Conservation (phyloP, 768 basidiomycete genomes). For the Clavulina sp. region DNA sequence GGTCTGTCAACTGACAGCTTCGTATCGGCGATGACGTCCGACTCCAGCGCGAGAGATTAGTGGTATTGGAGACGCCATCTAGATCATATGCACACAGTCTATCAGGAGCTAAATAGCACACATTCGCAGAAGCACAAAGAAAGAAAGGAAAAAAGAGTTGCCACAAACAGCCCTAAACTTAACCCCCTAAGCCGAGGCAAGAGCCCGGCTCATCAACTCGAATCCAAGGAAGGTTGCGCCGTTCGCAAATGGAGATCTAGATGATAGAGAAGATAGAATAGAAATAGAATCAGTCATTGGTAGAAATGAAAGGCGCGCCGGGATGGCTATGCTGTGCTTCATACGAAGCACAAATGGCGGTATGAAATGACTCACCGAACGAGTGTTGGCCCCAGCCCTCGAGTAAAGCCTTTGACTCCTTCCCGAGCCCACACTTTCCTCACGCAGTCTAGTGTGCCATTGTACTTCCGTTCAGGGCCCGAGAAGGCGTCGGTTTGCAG, state of each 20-base stretch:
- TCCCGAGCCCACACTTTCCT: conserved; percentile 69
- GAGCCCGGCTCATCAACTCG: conserved; percentile 65
- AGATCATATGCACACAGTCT: no score
- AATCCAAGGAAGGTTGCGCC: conserved; percentile 94
- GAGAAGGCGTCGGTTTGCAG: conserved; percentile 90
- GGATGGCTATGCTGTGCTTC: no score
- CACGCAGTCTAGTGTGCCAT: conserved; percentile 65
- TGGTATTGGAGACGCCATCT: no score
- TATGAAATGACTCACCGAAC: conserved; percentile 47
- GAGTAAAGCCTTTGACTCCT: conserved; percentile 71
- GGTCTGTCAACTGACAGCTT: no score
- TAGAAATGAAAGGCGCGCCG: no score
- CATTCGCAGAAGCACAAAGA: no score
- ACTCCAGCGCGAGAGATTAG: no score
- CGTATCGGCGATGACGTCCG: no score
- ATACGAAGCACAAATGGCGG: conserved; percentile 2
- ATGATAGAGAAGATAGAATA: not conserved
- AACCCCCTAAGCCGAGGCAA: conserved; percentile 9
- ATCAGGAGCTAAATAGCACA: no score
- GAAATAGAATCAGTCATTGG: conserved; percentile 1
- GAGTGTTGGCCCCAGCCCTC: conserved; percentile 82
- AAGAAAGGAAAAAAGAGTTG: no score
- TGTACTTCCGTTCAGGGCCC: conserved; percentile 60
- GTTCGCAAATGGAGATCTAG: conserved; percentile 86
- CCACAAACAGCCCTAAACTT: no score